phyloP scores from a whole-genome alignment of 176 grass and related monocot species.

The Luzula sylvatica region DNA sequence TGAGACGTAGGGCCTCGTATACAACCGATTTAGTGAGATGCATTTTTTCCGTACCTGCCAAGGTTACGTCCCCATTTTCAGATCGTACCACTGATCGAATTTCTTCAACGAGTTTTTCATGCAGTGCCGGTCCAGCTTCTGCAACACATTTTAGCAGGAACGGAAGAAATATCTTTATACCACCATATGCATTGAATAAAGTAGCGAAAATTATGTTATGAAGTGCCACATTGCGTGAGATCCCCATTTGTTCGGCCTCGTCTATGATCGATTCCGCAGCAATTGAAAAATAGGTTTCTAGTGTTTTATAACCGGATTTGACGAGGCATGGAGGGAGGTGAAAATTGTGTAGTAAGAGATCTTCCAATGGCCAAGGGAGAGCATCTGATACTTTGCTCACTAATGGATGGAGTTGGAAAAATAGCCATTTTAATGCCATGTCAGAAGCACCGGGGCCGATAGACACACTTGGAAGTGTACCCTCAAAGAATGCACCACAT shows the following conservation, averaged over 20 bases:
- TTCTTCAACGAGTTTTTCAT: constrained; percentile 37
- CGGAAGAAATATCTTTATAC: constrained; percentile 65
- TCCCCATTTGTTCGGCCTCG: constrained; percentile 28
- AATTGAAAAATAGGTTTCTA: constrained; percentile 38
- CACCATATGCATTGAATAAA: constrained; percentile 72
- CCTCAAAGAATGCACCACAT: constrained; percentile 35
- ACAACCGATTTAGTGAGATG: constrained; percentile 60
- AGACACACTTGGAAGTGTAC: constrained; percentile 23
- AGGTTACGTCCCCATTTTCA: constrained; percentile 13
- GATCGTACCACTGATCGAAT: constrained; percentile 23
- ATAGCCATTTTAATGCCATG: constrained; percentile 45
- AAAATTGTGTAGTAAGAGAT: constrained; percentile 58
- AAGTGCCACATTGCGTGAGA: constrained; percentile 50
- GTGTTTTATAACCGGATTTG: constrained; percentile 37
- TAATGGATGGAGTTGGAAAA: constrained; percentile 55
- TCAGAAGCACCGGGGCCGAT: constrained; percentile 17
- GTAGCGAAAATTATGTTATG: constrained; percentile 63
- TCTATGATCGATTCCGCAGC: constrained; percentile 27
- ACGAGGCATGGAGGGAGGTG: constrained; percentile 37
- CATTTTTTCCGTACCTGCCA: constrained; percentile 40
- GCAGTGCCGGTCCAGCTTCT: constrained; percentile 33
- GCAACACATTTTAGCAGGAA: constrained; percentile 47
- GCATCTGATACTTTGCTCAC: constrained; percentile 16
- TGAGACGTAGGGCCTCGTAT: constrained; percentile 52
- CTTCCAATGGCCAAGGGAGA: constrained; percentile 41